Base-by-base conservation (phyloP, 768 basidiomycete species). In the Dendrothele bispora region DNA sequence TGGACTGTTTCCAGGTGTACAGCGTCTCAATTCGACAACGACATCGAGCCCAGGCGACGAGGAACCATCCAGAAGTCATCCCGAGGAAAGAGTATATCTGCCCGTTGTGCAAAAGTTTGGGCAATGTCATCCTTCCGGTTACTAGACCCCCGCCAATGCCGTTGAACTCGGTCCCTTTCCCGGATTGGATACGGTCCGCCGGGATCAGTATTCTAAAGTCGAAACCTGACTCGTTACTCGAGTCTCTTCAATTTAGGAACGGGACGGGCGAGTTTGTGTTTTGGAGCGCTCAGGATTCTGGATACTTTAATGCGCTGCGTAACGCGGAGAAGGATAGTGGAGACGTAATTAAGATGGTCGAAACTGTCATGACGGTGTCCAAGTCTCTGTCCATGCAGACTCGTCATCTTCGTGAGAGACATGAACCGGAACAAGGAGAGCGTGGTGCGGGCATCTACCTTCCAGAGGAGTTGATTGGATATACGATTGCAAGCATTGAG, bases 41-140 rank as follows among this genome's bases (percentile, higher is more conserved):
- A 11, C 93, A 95, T 61, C 80, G 88, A 7, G 76, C 86, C 0
- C 95, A 98, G 56, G 83, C 89, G 5, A 92, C 92, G 5, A 74
- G 97, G 30, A 92, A 94, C 54, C 95, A 97, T 60, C 95, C 97
- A 0, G 95, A 98, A 63, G 88, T 84, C 57, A 91, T 94, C n/a
- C 83, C 88, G 14, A 79, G 97, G 32, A 88, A 88, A 55, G 97
- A 99, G 59, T 98, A 86, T 68, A 89, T 98, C 39, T 99, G 97
- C 57, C 97, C 97, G 1, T 71, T 99, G 4, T 99, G 97, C 74
- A 98, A 98, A 69, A 93, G 91, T 56, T 73, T 98, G 5, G 94
- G 95, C 3, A 99, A 99, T 64, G 83, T 93, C 25, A 86, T 99
- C 34, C 75, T 99, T 1, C 97, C 97, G 0, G 84, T 95, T 15